Conservation (phyloP, 768 basidiomycete species). For the Pholiota molesta region DNA sequence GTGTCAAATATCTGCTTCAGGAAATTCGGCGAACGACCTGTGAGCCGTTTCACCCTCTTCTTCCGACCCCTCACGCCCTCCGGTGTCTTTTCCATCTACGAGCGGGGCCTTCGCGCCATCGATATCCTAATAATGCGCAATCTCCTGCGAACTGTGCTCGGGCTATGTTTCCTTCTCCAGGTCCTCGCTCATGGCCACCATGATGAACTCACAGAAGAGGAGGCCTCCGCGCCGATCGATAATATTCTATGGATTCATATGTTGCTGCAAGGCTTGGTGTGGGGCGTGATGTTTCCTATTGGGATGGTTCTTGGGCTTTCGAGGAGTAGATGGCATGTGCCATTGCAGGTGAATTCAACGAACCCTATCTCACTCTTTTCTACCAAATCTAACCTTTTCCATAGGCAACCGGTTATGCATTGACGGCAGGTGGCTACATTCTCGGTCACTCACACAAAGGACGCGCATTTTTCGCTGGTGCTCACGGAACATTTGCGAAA, state of each 20-base stretch:
- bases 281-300: slow-evolving; percentile 87
- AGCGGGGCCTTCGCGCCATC: slow-evolving; percentile 3
- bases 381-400: neutral
- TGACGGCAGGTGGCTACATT: slow-evolving; percentile 74
- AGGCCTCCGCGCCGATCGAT: slow-evolving; percentile 69
- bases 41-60: neutral
- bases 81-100: neutral
- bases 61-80: neutral
- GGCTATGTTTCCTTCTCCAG: slow-evolving; percentile 19
- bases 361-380: neutral
- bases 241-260: slow-evolving; percentile 84
- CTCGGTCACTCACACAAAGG: slow-evolving; percentile 90
- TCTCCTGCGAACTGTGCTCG: slow-evolving; percentile 9
- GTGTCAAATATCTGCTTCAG: no score
- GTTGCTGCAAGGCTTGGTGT: slow-evolving; percentile 71
- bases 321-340: slow-evolving; percentile 91
- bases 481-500: slow-evolving; percentile 71
- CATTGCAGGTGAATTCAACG: slow-evolving; percentile 63
- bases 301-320: slow-evolving; percentile 79
- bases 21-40: no score
- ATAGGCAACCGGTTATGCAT: slow-evolving; percentile 65
- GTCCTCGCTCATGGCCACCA: slow-evolving; percentile 64
- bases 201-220: slow-evolving; percentile 65
- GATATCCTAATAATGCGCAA: slow-evolving; percentile 7
- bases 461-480: slow-evolving; percentile 71